Base-by-base conservation (phyloP, 2,329 filamentous ascomycete genomes). In the Colletotrichum lupini region DNA sequence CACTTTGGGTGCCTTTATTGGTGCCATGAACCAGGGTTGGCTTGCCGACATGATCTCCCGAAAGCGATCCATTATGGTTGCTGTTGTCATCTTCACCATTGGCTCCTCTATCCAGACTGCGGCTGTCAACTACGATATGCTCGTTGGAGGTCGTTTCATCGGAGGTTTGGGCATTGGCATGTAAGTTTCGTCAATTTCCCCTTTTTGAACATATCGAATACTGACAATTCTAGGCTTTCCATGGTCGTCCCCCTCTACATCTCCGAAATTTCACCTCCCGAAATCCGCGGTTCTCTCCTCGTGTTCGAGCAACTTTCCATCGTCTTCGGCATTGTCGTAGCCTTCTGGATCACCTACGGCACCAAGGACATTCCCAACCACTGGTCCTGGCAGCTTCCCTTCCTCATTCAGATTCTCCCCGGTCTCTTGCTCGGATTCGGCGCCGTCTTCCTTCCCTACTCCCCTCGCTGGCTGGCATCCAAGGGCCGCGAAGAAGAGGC, bases 1-100 rank as follows among this genome's bases (percentile, higher is more conserved):
- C 30, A 87, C 89, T 77, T 82, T 91, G 3, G 89, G 89, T 57
- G 89, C 88, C 56, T 73, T 73, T 35, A 64, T 73, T 90, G 89
- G 89, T 37, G 85, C 85, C 4, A 78, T 91, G 37, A 85, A 86
- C 76, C 86, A 85, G 35, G 88, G 88, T 0, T 87, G 87, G 75
- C 71, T 82, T 61, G 81, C 81, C 42, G 76, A 82, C 70, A 76
- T 59, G 30, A 70, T 80, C 57, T 80, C 80, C 14, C 77, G 81
- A 16, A 80, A 80, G 67, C 67, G 74, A 12, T 74, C 78, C 55
- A 81, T 83, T 68, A 78, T 82, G 66, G 35, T 75, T n/a, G 80
- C 80, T 2, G 77, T 80, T 11, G 69, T 80, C 0, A 72, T 82
- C 32, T 81, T 81, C 35, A 72, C 77, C 6, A 69, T 80, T 55